phyloP scores from a whole-genome alignment of 1,284 basidiomycete genomes.

The Boletus calvinii region DNA sequence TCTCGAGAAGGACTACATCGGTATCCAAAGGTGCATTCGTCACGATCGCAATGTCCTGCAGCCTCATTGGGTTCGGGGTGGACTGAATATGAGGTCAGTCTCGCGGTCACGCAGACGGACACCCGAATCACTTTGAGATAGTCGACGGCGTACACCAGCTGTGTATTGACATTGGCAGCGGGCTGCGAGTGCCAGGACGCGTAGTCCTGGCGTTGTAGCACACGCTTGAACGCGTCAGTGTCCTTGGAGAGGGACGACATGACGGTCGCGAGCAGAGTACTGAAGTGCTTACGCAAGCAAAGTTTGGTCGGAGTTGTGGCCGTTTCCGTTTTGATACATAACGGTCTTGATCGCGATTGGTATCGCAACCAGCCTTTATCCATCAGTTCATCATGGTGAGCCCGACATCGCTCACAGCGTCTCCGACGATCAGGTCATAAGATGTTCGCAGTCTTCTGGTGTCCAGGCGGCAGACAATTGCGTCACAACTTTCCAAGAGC shows the following conservation, averaged over 20 bases:
- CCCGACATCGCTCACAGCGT: constrained; percentile 4
- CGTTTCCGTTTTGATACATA: constrained; percentile 13
- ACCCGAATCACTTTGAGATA: constrained; percentile 61
- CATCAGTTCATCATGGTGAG: constrained; percentile 28
- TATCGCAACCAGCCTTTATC: constrained; percentile 23
- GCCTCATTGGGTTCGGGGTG: constrained; percentile 75
- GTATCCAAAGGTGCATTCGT: constrained; percentile 75
- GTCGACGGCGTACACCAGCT: constrained; percentile 81
- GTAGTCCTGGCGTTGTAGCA: constrained; percentile 61
- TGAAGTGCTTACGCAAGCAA: constrained; percentile 25
- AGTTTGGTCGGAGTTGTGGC: constrained; percentile 32
- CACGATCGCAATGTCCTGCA: constrained; percentile 82
- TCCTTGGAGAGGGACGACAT: constrained; percentile 70
- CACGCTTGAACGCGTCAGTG: constrained; percentile 62
- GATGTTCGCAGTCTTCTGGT: constrained; percentile 72
- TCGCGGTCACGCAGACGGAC: constrained; percentile 5
- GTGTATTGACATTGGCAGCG: constrained; percentile 80
- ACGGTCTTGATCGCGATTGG: constrained; percentile 31
- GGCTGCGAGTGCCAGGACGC: constrained; percentile 84
- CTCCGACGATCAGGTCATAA: not conserved
- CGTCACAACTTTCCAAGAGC: constrained; percentile 62
- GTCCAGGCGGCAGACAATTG: constrained; percentile 64
- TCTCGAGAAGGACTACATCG: constrained; percentile 69
- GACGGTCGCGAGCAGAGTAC: constrained; percentile 11
- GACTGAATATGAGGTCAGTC: constrained; percentile 41